A percentile compares a stretch with the other conserved stretches of the same genome.
phyloP scores from a whole-genome alignment of 192 early-diverging fungal genomes.

The Linnemannia schmuckeri region DNA sequence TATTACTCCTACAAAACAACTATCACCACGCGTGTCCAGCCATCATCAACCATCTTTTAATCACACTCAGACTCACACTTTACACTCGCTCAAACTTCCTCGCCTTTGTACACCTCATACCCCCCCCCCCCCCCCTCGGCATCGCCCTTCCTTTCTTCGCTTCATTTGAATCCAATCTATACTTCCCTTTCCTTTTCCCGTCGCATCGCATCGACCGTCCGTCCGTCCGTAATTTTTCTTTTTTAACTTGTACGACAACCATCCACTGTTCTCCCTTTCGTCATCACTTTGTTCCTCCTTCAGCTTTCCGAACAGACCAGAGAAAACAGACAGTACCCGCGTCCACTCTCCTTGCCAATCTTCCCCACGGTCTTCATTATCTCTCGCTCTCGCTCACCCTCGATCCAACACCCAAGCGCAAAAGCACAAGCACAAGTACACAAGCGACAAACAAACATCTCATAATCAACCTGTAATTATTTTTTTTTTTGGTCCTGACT shows the following conservation, averaged over 20 bases:
- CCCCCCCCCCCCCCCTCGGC: neutral
- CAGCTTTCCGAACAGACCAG: neutral
- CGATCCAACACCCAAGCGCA: neutral
- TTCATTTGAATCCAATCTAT: neutral
- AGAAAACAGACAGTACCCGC: neutral
- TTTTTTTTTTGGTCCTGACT: neutral
- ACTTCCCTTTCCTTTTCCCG: neutral
- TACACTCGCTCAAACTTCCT: neutral
- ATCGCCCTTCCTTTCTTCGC: neutral
- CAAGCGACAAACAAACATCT: neutral
- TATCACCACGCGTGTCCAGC: neutral
- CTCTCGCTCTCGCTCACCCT: neutral
- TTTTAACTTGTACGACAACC: conserved; percentile 3
- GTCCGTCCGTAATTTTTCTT: neutral
- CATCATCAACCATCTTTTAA: neutral
- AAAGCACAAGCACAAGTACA: neutral
- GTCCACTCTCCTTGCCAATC: neutral
- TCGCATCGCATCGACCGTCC: neutral
- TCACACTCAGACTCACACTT: neutral
- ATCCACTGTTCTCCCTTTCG: neutral
- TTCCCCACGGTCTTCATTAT: neutral
- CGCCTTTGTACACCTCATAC: neutral
- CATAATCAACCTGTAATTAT: conserved; percentile 6
- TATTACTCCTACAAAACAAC: neutral
- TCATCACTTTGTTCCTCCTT: neutral